These are phyloP conservation scores for Vitis hybrid DNA, from an alignment of 177 flowering plant genomes.

Conservation along the genomic window DNA sequence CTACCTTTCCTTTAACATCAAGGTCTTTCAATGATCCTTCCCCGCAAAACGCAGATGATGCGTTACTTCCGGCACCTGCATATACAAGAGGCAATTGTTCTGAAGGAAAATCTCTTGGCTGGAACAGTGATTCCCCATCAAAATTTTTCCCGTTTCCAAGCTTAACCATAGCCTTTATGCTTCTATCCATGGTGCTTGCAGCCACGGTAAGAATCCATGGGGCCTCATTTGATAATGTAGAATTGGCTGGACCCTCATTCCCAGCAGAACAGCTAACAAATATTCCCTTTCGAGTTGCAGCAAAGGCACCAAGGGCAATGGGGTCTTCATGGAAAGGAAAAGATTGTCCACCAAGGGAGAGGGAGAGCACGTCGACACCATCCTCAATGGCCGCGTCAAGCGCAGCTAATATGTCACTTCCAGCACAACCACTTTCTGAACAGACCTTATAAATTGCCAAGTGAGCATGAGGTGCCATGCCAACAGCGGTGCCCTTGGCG, in stretches of 20 bases:
- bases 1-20: slow-evolving; percentile 24
- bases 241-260: slow-evolving; percentile 34
- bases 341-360: slow-evolving; percentile 34
- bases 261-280: slow-evolving; percentile 54
- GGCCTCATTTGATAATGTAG: slow-evolving; percentile 36
- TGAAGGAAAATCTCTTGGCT: slow-evolving; percentile 27
- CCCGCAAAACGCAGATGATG: slow-evolving; percentile 10
- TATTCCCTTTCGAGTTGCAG: slow-evolving; percentile 26
- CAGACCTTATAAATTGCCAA: slow-evolving; percentile 56
- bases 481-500: slow-evolving; percentile 46
- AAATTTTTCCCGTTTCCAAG: slow-evolving; percentile 38
- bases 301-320: no score
- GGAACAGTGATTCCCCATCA: slow-evolving; percentile 48
- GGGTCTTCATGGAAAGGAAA: slow-evolving; percentile 22
- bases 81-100: slow-evolving; percentile 19
- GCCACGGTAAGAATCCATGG: slow-evolving; percentile 70
- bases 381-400: slow-evolving; percentile 47
- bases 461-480: slow-evolving; percentile 51
- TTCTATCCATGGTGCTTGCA: slow-evolving; percentile 55
- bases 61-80: slow-evolving; percentile 10
- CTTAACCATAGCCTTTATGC: slow-evolving; percentile 23
- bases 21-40: slow-evolving; percentile 15
- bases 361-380: slow-evolving; percentile 47
- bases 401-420: slow-evolving; percentile 32
- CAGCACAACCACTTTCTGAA: slow-evolving; percentile 9